Conservation (phyloP, 2,329 filamentous ascomycete genomes). For the Drechslerella coelobrocha region DNA sequence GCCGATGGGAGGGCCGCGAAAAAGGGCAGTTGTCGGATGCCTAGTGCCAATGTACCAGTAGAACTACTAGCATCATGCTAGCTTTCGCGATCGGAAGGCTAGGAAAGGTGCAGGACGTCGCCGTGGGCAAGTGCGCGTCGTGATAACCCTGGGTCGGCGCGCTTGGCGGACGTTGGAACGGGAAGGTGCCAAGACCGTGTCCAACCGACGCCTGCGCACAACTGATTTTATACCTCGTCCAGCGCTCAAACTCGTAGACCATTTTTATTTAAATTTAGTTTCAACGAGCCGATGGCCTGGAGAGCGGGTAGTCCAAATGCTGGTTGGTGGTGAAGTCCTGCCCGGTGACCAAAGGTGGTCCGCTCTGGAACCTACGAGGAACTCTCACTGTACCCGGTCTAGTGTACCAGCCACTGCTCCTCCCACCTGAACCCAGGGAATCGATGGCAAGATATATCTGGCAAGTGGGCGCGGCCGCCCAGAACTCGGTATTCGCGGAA, state of each 20-base stretch:
- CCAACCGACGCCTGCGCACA: background rate
- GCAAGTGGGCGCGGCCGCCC: background rate
- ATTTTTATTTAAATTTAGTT: background rate
- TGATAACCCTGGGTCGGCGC: constrained; percentile 30
- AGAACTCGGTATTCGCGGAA: no score
- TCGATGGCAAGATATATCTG: background rate
- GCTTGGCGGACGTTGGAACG: constrained; percentile 37
- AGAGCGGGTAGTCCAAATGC: no score
- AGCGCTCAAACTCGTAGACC: no score
- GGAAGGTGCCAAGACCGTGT: constrained; percentile 41
- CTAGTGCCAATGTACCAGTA: constrained; percentile 40
- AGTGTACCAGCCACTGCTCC: no score
- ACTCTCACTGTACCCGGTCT: no score
- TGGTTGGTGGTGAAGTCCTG: no score
- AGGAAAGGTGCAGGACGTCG: background rate
- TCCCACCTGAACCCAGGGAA: no score
- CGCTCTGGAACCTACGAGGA: no score
- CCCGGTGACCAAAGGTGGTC: no score
- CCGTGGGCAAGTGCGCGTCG: constrained; percentile 17
- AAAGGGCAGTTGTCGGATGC: constrained; percentile 34
- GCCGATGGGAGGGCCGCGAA: constrained; percentile 6
- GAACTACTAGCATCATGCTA: background rate
- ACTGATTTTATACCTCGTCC: no score
- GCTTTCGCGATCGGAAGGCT: constrained; percentile 9
- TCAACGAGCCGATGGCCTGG: background rate